Base-by-base conservation (phyloP, 257 asterid genomes). In the Solanum etuberosum region DNA sequence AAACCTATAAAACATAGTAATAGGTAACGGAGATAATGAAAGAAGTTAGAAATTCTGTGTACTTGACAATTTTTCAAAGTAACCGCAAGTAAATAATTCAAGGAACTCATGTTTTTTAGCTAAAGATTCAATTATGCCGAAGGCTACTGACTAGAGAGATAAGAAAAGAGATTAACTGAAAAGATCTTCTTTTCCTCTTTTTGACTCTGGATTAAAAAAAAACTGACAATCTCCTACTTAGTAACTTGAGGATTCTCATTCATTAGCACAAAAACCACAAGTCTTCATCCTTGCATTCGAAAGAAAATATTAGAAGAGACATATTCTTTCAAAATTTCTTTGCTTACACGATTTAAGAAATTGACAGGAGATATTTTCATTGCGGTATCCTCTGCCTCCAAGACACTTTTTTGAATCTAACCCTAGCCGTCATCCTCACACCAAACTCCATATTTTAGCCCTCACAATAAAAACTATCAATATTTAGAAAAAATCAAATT, bases 51-150 rank as follows among this genome's bases (percentile, higher is more conserved):
- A 48, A 25, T 38, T 82, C 42, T 88, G 57, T 89, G 91, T 74
- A 81, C 32, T 54, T 89, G 76, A 72, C 88, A 87, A 83, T 85
- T 86, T 73, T 88, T 86, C 63, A 92, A 90, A 86, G 86, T 87
- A 88, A 91, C 43, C 63, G 93, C 89, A 81, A 92, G 94, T 32
- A 91, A 87, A 85, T 93, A 91, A 88, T 89, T 91, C 72, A 93
- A 86, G 61, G 91, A 91, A 88, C 91, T 91, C 40, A 78, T 94
- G 96, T 94, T 93, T 73, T 29, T 12, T 35, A 13, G 25, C 5
- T 21, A 21, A 35, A 35, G 84, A 25, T n/a, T 51, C 71, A 54
- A 35, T 34, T 21, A 15, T 43, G 23, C 31, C 27, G 5, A 67
- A 5, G 40, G 32, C 35, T 34, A 10, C 29, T 89, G 42, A 86